Conservation (phyloP, 2,329 filamentous ascomycete species). For the Piedraia hortae region DNA sequence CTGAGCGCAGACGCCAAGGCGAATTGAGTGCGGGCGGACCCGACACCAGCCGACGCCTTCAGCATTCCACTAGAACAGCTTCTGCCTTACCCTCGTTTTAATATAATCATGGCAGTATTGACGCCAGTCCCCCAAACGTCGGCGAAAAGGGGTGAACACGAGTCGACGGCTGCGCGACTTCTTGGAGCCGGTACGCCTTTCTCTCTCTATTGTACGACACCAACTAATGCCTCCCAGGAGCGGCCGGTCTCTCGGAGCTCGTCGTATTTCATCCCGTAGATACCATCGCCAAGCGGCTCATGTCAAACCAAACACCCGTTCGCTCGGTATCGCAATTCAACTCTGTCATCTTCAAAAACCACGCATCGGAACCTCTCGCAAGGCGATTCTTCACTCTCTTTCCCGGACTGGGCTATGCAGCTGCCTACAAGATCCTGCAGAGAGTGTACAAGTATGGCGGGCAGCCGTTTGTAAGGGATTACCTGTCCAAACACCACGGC, state of each 20-base stretch:
- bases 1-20: too few species aligned
- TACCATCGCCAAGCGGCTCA: constrained; percentile 93
- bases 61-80: too few species aligned
- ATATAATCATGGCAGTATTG: constrained; percentile 8
- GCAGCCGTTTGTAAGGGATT: constrained; percentile 84
- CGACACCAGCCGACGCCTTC: too few species aligned
- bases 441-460: constrained; percentile 97
- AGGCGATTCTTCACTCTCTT: constrained; percentile 87
- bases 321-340: constrained; percentile 40
- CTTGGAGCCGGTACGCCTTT: constrained; percentile 53
- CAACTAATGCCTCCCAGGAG: constrained; percentile 27
- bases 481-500: constrained; percentile 52
- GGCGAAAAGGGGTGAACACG: constrained; percentile 43
- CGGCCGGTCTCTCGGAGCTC: constrained; percentile 76
- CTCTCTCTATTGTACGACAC: constrained; percentile 2
- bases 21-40: too few species aligned
- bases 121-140: constrained; percentile 5
- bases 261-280: constrained; percentile 89
- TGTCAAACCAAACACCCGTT: constrained; percentile 81
- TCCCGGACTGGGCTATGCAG: constrained; percentile 87
- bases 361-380: constrained; percentile 39
- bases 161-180: constrained; percentile 68
- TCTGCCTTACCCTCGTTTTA: too few species aligned
- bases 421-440: constrained; percentile 93
- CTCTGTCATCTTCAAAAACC: constrained; percentile 79